phyloP scores from a whole-genome alignment of 1,139 yeast genomes.

The Arxiozyma slooffiae region DNA sequence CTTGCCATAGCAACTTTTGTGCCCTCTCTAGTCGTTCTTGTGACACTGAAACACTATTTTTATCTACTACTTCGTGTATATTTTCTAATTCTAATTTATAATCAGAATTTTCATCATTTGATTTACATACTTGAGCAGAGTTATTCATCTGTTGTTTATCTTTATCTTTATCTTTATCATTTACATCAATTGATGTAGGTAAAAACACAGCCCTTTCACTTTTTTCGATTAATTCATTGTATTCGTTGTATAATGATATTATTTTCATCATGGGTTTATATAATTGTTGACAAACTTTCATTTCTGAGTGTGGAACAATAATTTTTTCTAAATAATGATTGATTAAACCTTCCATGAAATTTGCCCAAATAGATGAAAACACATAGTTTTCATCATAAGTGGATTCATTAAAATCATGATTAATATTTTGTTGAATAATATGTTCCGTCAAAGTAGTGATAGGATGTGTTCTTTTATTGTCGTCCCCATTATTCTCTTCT shows the following conservation, averaged over 20 bases:
- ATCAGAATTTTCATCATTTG: background rate
- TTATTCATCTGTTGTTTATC: background rate
- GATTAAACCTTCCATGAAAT: conserved; percentile 32
- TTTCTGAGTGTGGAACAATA: conserved; percentile 30
- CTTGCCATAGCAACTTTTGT: conserved; percentile 30
- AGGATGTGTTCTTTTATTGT: background rate
- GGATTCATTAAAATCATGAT: conserved; percentile 26
- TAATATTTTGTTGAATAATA: conserved; percentile 28
- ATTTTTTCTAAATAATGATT: conserved; percentile 30
- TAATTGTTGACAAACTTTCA: conserved; percentile 31
- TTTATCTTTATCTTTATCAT: conserved; percentile 5
- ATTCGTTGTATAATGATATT: conserved; percentile 29
- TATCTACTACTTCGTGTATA: conserved; percentile 4
- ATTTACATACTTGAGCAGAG: background rate
- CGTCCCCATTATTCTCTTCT: background rate
- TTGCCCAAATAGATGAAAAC: conserved; percentile 32
- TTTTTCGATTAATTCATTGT: conserved; percentile 30
- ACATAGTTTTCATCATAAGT: conserved; percentile 30
- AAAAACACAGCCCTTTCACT: conserved; percentile 29
- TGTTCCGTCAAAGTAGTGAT: conserved; percentile 24
- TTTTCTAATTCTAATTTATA: background rate
- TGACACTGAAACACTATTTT: conserved; percentile 16
- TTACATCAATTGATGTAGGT: conserved; percentile 16
- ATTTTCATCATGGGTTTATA: conserved; percentile 32
- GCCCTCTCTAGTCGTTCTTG: conserved; percentile 28